Percentiles rank a stretch among this genome's conserved stretches.
phyloP scores from a whole-genome alignment of 139 green algal genomes.

The Micractinium conductrix region DNA sequence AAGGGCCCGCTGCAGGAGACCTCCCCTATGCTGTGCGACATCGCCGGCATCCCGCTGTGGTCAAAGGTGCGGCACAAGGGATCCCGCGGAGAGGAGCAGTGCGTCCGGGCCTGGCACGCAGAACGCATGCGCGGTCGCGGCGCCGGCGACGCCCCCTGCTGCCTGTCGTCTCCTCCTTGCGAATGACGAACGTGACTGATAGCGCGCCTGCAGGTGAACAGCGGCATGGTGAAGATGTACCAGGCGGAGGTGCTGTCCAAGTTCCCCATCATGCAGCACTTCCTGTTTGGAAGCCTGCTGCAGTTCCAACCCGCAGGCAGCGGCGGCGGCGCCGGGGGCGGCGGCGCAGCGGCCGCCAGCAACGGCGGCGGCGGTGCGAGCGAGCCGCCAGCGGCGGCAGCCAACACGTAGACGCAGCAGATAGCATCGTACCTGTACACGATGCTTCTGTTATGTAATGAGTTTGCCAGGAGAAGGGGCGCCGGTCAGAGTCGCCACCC shows the following conservation, averaged over 20 bases:
- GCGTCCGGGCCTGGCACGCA: too few relatives aligned
- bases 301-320: slow-evolving; percentile 44
- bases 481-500: too few relatives aligned
- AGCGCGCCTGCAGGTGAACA: slow-evolving; percentile 40
- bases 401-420: too few relatives aligned
- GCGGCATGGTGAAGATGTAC: slow-evolving; percentile 99
- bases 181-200: too few relatives aligned
- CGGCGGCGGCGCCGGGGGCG: neutral
- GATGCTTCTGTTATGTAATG: too few relatives aligned
- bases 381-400: neutral
- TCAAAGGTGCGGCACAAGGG: slow-evolving; percentile 74
- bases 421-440: too few relatives aligned
- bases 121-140: too few relatives aligned
- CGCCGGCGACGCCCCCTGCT: too few relatives aligned
- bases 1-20: slow-evolving; percentile 93
- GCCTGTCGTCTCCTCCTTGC: too few relatives aligned
- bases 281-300: slow-evolving; percentile 83
- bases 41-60: slow-evolving; percentile 88
- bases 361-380: neutral
- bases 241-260: slow-evolving; percentile 95
- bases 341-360: neutral
- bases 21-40: slow-evolving; percentile 96
- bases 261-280: slow-evolving; percentile 99
- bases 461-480: too few relatives aligned
- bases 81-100: too few relatives aligned